Conservation (phyloP, 805 yeast species). For the Kuraishia floccosa region DNA sequence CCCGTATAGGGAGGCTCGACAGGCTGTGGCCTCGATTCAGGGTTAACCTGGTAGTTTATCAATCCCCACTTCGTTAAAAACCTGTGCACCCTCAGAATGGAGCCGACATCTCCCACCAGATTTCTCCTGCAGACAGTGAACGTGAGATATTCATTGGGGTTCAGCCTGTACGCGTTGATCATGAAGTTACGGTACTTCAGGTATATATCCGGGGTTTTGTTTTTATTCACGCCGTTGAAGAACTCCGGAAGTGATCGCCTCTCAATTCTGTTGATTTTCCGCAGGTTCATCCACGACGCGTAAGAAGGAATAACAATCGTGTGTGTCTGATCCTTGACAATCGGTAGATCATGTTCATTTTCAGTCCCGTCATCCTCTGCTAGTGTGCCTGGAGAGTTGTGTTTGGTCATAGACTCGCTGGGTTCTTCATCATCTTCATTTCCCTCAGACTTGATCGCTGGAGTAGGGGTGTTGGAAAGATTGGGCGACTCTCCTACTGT, state of each 20-base stretch:
- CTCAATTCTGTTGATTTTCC: conserved; percentile 66
- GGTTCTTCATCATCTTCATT: not conserved
- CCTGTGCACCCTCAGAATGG: conserved; percentile 73
- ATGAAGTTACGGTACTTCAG: conserved; percentile 78
- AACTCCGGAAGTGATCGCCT: conserved; percentile 81
- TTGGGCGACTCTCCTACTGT: not conserved
- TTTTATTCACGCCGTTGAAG: conserved; percentile 46
- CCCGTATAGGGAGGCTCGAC: conserved; percentile 69
- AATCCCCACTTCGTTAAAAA: conserved; percentile 89
- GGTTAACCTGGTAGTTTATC: conserved; percentile 85
- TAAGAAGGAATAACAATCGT: conserved; percentile 81
- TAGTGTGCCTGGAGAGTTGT: no score
- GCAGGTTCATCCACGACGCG: conserved; percentile 75
- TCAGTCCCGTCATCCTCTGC: not conserved
- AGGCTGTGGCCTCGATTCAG: conserved; percentile 57
- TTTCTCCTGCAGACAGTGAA: conserved; percentile 88
- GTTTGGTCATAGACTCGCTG: no score
- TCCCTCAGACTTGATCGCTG: not conserved
- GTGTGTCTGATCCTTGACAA: conserved; percentile 49
- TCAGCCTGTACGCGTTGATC: conserved; percentile 77
- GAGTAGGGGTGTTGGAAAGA: not conserved
- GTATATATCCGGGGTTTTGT: conserved; percentile 77
- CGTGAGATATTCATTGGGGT: conserved; percentile 83
- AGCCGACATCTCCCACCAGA: conserved; percentile 84
- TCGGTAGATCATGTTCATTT: not conserved